Evolutionary conservation across 257 asterid genomes (phyloP).

Genomic region (Plantago ovata): DNA sequence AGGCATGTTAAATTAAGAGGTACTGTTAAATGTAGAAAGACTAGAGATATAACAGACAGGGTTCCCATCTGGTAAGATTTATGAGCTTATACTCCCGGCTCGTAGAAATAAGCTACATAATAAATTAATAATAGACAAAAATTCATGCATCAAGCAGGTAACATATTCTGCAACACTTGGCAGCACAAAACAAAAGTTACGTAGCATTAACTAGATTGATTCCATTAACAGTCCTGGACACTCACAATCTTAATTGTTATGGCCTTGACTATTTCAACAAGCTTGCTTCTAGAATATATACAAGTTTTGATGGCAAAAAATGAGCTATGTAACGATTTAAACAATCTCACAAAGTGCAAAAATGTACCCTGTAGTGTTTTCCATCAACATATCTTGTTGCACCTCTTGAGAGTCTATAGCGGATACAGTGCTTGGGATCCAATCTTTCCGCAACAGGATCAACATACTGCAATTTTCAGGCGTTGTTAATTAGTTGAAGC

Average conservation of each 20-base stretch:
- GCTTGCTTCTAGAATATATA: conserved; percentile 9
- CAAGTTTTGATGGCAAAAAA: not conserved
- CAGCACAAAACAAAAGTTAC: too few species aligned
- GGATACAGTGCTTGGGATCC: conserved; percentile 66
- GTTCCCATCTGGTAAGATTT: too few species aligned
- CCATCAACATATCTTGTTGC: conserved; percentile 74
- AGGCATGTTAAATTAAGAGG: too few species aligned
- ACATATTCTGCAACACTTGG: too few species aligned
- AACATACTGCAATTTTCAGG: conserved; percentile 60
- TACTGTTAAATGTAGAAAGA: too few species aligned
- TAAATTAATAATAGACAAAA: too few species aligned
- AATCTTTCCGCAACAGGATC: conserved; percentile 71
- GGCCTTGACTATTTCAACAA: not conserved
- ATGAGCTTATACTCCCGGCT: too few species aligned
- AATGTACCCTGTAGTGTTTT: conserved; percentile 79
- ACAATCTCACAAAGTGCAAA: conserved; percentile 16
- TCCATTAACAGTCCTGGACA: too few species aligned
- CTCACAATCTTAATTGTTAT: not conserved
- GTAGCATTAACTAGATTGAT: too few species aligned
- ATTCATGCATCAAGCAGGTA: too few species aligned
- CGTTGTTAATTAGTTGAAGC: conserved; percentile 1
- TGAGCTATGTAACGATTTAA: not conserved
- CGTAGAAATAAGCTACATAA: too few species aligned
- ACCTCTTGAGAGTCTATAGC: conserved; percentile 65
- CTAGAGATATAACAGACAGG: too few species aligned